Conservation (phyloP, 1,284 basidiomycete genomes). For the Xerocomus nothofagi region DNA sequence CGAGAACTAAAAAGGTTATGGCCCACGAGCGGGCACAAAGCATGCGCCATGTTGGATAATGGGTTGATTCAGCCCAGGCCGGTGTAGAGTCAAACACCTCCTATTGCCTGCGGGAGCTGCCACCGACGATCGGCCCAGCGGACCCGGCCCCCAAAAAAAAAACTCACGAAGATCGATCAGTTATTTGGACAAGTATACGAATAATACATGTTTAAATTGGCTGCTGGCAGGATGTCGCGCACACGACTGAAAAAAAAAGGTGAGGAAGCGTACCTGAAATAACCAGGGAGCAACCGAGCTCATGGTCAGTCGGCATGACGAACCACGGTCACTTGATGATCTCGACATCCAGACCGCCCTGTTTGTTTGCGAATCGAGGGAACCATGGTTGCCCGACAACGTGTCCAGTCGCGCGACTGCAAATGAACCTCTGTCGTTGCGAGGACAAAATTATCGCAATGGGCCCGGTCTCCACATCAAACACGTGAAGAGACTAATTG, state of each 20-base stretch:
- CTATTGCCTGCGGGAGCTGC: background rate
- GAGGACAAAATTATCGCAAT: background rate
- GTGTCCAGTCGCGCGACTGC: constrained; percentile 4
- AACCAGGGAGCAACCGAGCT: background rate
- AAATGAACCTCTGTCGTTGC: background rate
- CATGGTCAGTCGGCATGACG: constrained; percentile 3
- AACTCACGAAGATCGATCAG: background rate
- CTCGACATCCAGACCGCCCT: background rate
- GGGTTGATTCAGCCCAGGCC: no score
- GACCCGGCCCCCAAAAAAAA: background rate
- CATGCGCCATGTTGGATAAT: no score
- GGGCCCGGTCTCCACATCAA: background rate
- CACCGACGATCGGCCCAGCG: background rate
- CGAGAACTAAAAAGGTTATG: no score
- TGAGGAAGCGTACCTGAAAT: background rate
- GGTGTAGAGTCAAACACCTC: background rate
- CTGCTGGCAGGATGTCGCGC: background rate
- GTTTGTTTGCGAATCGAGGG: background rate
- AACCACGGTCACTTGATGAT: constrained; percentile 2
- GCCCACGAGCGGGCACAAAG: no score
- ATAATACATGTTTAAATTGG: background rate
- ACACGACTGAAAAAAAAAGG: background rate
- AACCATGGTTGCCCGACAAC: background rate
- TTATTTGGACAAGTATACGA: background rate
- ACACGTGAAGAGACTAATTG: constrained; percentile 1